Evolutionary conservation across 2,329 filamentous ascomycete genomes (phyloP), one percentile per base, ranked within the genome.

Genomic region (Phialemoniopsis sp.): DNA sequence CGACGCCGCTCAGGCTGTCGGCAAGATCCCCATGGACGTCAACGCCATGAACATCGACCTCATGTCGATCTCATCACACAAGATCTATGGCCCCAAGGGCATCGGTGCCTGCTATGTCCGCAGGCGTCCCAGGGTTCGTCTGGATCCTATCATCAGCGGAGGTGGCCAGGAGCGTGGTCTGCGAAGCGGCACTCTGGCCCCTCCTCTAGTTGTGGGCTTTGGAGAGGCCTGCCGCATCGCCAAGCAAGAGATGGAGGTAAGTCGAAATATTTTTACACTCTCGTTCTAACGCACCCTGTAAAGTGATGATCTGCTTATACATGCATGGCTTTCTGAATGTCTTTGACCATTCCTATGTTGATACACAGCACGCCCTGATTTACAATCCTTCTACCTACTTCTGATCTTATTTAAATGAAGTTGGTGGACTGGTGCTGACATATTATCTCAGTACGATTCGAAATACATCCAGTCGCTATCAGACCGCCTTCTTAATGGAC

Each of bases 41-140:
- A 96, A 97, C 64, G 87, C 88, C 64, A 91, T 95, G 89, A 94
- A 96, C 63, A 85, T 98, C 48, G 93, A 98, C 60, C 70, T 98
- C 57, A 96, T 98, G 91, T 97, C 91, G 21, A 96, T 98, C 45
- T 97, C 93, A 8, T 90, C 88, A 21, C 93, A 98, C 70, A 98
- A 98, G 68, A 95, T 98, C 39, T 98, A 98, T 59, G 93, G 93
- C 18, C 93, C 93, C 39, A 98, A 95, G 73, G 93, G 93, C 28
- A 87, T 98, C 41, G 93, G 93, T 43, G 93, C 93, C 42, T 98
- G 93, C 68, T 98, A 91, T 57, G 88, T 98, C 36, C 85, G 93
- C 56, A 81, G 93, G 68, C 79, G 93, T 42, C 93, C 93, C 2
- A 83, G 91, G 61, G 93, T 98, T 51, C 87, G 93, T 64, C 71